Evolutionary conservation across 345 rosid species (phyloP).

Genomic region (Bretschneidera sinensis): DNA sequence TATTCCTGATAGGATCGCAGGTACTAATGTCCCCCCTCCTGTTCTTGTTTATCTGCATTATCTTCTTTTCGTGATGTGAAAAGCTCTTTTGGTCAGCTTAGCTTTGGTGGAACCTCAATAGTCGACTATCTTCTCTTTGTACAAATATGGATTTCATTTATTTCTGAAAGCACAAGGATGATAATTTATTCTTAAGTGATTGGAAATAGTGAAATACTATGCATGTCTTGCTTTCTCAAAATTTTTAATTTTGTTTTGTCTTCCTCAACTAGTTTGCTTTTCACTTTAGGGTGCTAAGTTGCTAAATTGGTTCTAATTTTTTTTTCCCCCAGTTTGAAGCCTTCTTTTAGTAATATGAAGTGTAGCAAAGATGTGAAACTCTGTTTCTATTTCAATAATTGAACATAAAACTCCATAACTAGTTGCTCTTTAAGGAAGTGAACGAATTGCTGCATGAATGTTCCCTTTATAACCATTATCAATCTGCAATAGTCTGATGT

Average conservation of each 20-base stretch:
- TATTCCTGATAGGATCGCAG: slow-evolving; percentile 60
- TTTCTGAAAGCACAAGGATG: not conserved
- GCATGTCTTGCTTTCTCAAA: not conserved
- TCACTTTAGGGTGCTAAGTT: too few relatives aligned
- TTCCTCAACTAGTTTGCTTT: not conserved
- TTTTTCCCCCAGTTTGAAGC: too few relatives aligned
- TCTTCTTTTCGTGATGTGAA: not conserved
- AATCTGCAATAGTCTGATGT: too few relatives aligned
- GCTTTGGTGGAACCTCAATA: not conserved
- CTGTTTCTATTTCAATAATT: too few relatives aligned
- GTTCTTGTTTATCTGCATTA: not conserved
- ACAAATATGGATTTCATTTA: not conserved
- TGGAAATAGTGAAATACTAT: not conserved
- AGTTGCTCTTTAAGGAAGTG: too few relatives aligned
- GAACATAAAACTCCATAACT: too few relatives aligned
- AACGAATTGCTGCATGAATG: too few relatives aligned
- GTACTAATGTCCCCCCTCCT: slow-evolving; percentile 14
- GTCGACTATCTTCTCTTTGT: not conserved
- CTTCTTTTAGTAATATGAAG: too few relatives aligned
- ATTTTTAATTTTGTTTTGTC: not conserved
- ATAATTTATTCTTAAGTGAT: not conserved
- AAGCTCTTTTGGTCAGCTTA: not conserved
- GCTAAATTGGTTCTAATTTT: too few relatives aligned
- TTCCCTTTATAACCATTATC: too few relatives aligned
- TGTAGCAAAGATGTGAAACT: too few relatives aligned